Percentiles rank a stretch among this genome's conserved stretches.
These are phyloP conservation scores for Skeletonema costatum DNA, from an alignment of 108 stramenopile genomes.

Conservation along the genomic window DNA sequence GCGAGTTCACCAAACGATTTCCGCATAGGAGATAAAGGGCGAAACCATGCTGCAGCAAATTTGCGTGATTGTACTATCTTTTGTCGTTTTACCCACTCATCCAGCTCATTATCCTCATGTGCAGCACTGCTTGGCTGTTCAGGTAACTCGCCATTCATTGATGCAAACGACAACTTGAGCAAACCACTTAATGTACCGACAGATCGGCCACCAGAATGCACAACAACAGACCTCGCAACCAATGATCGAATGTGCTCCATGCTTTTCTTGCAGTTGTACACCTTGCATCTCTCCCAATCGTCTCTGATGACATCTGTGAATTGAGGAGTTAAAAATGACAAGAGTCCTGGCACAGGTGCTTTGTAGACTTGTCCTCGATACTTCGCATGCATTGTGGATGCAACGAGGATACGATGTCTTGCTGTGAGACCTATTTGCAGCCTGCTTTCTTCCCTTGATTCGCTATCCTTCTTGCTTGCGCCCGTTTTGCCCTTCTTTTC, in stretches of 20 bases:
- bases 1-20: slow-evolving; percentile 64
- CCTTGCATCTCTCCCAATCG: slow-evolving; percentile 83
- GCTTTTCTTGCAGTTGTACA: slow-evolving; percentile 63
- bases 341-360: slow-evolving; percentile 60
- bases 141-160: slow-evolving; percentile 59
- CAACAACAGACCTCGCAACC: slow-evolving; percentile 71
- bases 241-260: slow-evolving; percentile 75
- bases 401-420: slow-evolving; percentile 78
- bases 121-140: slow-evolving; percentile 13
- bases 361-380: slow-evolving; percentile 37
- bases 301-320: slow-evolving; percentile 74
- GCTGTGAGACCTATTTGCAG: slow-evolving; percentile 80
- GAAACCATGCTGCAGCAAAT: slow-evolving; percentile 67
- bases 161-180: slow-evolving; percentile 52
- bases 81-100: slow-evolving; percentile 46
- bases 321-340: slow-evolving; percentile 74
- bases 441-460: slow-evolving; percentile 43
- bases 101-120: slow-evolving; percentile 50
- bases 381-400: slow-evolving; percentile 42
- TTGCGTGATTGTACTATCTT: slow-evolving; percentile 67
- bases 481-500: slow-evolving; percentile 16
- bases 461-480: background rate
- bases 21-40: slow-evolving; percentile 63
- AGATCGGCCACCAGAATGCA: slow-evolving; percentile 46
- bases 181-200: slow-evolving; percentile 28